phyloP scores from a whole-genome alignment of 495 filamentous ascomycete species.

The Eremomyces bilateralis region DNA sequence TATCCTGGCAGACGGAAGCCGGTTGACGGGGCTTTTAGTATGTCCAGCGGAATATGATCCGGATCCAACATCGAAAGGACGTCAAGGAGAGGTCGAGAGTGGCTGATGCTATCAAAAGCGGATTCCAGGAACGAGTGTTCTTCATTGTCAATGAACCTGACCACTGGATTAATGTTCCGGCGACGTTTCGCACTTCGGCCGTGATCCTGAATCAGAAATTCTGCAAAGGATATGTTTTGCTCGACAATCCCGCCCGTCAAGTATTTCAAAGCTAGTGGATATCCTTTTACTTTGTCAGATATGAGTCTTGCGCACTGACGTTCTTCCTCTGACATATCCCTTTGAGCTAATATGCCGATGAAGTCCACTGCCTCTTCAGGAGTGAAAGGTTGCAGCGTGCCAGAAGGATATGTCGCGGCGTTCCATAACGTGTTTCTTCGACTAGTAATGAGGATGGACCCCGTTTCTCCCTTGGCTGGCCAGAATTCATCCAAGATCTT shows the following conservation, averaged over 20 bases:
- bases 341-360: too few relatives aligned
- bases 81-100: conserved; percentile 3
- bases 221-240: conserved; percentile 1
- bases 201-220: too few relatives aligned
- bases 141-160: background rate
- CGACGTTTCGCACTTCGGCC: conserved; percentile 1
- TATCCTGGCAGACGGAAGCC: too few relatives aligned
- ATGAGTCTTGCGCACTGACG: background rate
- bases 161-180: conserved; percentile 1
- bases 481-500: conserved; percentile 6
- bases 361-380: conserved; percentile 3
- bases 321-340: background rate
- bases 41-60: conserved; percentile 6
- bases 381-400: conserved; percentile 4
- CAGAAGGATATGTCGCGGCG: background rate
- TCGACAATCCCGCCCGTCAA: conserved; percentile 2
- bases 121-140: background rate
- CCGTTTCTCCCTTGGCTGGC: conserved; percentile 1
- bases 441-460: conserved; percentile 8
- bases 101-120: conserved; percentile 3
- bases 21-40: conserved; percentile 7
- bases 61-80: conserved; percentile 12
- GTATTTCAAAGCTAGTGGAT: conserved; percentile 4
- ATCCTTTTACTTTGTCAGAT: background rate
- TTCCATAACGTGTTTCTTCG: conserved; percentile 4